phyloP scores from a whole-genome alignment of 352 stramenopile genomes.

The Thalassiosira oceanica region DNA sequence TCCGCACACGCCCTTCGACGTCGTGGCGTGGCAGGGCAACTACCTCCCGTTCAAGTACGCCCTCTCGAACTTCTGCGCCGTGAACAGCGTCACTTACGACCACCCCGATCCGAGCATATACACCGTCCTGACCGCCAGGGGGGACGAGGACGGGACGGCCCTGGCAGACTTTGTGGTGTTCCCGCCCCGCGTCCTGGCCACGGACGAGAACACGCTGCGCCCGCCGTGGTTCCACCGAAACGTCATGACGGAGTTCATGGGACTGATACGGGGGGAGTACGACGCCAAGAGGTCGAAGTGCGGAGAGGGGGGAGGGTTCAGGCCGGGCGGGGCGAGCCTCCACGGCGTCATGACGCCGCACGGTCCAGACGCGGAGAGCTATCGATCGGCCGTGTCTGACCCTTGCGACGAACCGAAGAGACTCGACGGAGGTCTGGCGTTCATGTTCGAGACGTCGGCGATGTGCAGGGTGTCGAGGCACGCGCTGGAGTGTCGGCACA shows the following conservation, averaged over 20 bases:
- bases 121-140: conserved; percentile 93
- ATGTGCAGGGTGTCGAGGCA: conserved; percentile 88
- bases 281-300: conserved; percentile 87
- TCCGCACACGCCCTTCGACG: conserved; percentile 91
- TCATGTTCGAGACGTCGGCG: conserved; percentile 97
- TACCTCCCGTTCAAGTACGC: conserved; percentile 98
- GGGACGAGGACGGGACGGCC: conserved; percentile 88
- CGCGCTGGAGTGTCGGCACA: conserved; percentile 85
- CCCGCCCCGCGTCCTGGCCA: conserved; percentile 92
- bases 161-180: conserved; percentile 98
- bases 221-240: conserved; percentile 95
- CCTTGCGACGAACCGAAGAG: conserved; percentile 85
- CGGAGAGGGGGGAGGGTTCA: conserved; percentile 32
- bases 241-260: conserved; percentile 97
- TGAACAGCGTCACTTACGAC: conserved; percentile 95
- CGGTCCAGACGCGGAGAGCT: conserved; percentile 90
- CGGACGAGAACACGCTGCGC: conserved; percentile 88
- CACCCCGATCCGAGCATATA: conserved; percentile 97
- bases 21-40: conserved; percentile 98
- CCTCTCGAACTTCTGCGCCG: conserved; percentile 91
- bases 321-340: conserved; percentile 89
- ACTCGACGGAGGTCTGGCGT: conserved; percentile 91
- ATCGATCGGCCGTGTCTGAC: conserved; percentile 85
- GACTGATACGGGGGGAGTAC: conserved; percentile 93
- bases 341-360: conserved; percentile 88